Evolutionary conservation across 768 basidiomycete species (phyloP).

Genomic region (Boletellus emodensis): DNA sequence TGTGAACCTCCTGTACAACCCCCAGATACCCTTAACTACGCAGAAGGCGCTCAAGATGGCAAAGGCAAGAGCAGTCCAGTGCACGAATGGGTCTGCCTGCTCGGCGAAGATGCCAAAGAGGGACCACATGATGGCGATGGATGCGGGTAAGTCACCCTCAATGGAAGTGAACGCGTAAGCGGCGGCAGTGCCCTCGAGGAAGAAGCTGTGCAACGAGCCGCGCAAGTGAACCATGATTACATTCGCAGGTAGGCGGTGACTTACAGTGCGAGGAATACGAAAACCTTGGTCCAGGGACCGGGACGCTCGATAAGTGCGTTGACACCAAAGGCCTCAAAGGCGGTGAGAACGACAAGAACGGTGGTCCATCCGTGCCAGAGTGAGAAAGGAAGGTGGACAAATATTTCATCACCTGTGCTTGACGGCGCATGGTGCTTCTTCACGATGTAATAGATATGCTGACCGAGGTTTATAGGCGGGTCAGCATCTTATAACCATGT

Average conservation of each 20-base stretch:
- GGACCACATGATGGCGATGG: constrained; percentile 89
- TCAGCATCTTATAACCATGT: constrained; percentile 14
- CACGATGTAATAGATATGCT: constrained; percentile 93
- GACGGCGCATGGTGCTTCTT: constrained; percentile 79
- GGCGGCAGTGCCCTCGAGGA: constrained; percentile 89
- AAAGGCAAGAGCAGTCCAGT: constrained; percentile 85
- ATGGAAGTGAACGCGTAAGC: constrained; percentile 89
- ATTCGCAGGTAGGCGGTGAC: constrained; percentile 22
- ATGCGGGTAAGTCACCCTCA: constrained; percentile 91
- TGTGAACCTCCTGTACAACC: constrained; percentile 45
- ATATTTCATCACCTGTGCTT: constrained; percentile 71
- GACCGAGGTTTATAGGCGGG: constrained; percentile 1
- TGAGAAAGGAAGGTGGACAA: constrained; percentile 94
- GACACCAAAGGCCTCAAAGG: constrained; percentile 86
- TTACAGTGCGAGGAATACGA: constrained; percentile 88
- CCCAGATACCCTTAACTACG: constrained; percentile 72
- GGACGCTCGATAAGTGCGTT: constrained; percentile 60
- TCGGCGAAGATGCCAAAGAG: constrained; percentile 89
- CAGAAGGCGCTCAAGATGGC: constrained; percentile 82
- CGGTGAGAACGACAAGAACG: constrained; percentile 75
- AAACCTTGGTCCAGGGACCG: constrained; percentile 90
- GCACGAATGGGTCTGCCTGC: constrained; percentile 68
- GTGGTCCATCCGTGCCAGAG: constrained; percentile 94
- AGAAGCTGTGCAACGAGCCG: constrained; percentile 50
- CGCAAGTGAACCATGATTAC: constrained; percentile 3